Evolutionary conservation across 2,329 filamentous ascomycete species (phyloP).

Genomic region (Aureobasidium subglaciale): DNA sequence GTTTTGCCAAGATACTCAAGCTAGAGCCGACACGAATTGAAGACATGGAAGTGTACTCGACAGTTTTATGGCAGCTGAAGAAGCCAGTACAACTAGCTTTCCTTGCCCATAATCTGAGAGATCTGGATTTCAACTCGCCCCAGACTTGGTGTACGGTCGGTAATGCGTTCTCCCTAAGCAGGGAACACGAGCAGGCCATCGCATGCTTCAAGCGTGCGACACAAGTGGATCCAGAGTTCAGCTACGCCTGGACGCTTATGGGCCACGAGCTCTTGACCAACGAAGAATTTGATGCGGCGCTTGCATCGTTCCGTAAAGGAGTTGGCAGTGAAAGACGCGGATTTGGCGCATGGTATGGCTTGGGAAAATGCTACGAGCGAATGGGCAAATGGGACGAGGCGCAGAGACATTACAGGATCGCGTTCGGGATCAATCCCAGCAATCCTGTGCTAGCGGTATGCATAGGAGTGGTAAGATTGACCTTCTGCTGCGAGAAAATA

Average conservation of each 20-base stretch:
- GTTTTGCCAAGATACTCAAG: constrained; percentile 71
- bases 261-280: constrained; percentile 94
- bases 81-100: constrained; percentile 87
- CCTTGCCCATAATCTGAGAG: constrained; percentile 82
- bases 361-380: constrained; percentile 59
- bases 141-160: constrained; percentile 95
- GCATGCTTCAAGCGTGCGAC: constrained; percentile 92
- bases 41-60: constrained; percentile 98
- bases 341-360: constrained; percentile 97
- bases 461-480: constrained; percentile 64
- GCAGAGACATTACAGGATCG: constrained; percentile 82
- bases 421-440: constrained; percentile 82
- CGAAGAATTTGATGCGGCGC: constrained; percentile 93
- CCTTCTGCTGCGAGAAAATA: not conserved
- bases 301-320: constrained; percentile 77
- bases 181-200: constrained; percentile 90
- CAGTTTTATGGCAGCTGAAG: constrained; percentile 96
- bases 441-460: constrained; percentile 90
- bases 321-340: constrained; percentile 81
- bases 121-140: constrained; percentile 79
- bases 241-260: constrained; percentile 91
- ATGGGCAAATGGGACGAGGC: constrained; percentile 60
- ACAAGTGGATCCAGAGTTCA: constrained; percentile 81
- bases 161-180: constrained; percentile 86
- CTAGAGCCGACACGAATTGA: constrained; percentile 76